phyloP scores from a whole-genome alignment of 2,329 filamentous ascomycete genomes.

The Cladosporium sp. region DNA sequence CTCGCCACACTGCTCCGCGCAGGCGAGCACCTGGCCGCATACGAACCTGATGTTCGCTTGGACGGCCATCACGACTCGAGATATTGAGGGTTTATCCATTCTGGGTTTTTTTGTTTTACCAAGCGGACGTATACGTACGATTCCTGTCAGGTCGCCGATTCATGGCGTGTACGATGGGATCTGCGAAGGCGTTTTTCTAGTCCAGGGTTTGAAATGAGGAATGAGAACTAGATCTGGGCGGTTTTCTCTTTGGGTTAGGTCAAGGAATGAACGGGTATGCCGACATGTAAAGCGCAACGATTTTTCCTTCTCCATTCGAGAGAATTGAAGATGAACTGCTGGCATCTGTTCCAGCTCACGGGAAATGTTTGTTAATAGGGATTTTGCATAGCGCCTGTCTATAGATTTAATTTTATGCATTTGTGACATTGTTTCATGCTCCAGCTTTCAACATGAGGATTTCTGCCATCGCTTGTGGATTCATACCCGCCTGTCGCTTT shows the following conservation, averaged over 20 bases:
- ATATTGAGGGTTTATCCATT: no score
- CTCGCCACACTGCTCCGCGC: conserved; percentile 8
- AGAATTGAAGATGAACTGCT: no score
- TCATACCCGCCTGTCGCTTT: conserved; percentile 78
- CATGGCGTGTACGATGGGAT: no score
- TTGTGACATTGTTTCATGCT: neutral
- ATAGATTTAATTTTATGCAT: conserved; percentile 2
- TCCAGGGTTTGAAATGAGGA: neutral
- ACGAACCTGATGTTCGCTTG: neutral
- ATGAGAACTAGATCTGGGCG: neutral
- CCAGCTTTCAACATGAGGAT: conserved; percentile 65
- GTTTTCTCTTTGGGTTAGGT: neutral
- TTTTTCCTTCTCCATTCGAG: no score
- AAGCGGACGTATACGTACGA: no score
- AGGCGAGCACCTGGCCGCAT: conserved; percentile 7
- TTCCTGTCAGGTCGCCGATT: no score
- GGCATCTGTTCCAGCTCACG: neutral
- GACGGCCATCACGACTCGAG: neutral
- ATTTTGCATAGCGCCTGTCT: neutral
- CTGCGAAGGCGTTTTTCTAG: neutral
- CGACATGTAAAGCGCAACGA: neutral
- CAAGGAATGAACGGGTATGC: neutral
- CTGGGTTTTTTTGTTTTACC: no score
- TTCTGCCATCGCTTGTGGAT: conserved; percentile 80
- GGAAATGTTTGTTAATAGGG: neutral